Percentiles rank a stretch among this genome's conserved stretches.
Evolutionary conservation across 352 stramenopile species (phyloP).

Genomic region (Hyaloperonospora brassicae): DNA sequence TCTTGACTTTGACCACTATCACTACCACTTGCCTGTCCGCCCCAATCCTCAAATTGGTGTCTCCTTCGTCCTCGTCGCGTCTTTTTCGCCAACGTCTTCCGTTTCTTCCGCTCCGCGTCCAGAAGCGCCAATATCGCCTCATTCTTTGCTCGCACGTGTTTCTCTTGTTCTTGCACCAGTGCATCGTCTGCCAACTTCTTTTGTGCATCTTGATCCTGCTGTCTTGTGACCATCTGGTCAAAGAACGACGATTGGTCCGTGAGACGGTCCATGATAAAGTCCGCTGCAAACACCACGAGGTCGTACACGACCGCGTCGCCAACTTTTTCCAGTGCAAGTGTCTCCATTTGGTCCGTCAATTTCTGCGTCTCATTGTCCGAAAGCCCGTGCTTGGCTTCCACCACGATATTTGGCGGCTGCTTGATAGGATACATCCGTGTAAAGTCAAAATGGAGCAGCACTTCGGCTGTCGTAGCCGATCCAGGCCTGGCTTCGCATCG

Average conservation of each 20-base stretch:
- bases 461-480: slow-evolving; percentile 41
- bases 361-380: slow-evolving; percentile 58
- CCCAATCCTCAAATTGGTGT: slow-evolving; percentile 50
- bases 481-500: slow-evolving; percentile 38
- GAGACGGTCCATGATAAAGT: slow-evolving; percentile 75
- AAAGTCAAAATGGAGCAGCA: slow-evolving; percentile 71
- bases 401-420: slow-evolving; percentile 53
- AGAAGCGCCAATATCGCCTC: slow-evolving; percentile 75
- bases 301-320: slow-evolving; percentile 77
- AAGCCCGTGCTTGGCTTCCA: slow-evolving; percentile 62
- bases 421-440: slow-evolving; percentile 56
- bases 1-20: slow-evolving; percentile 31
- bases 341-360: slow-evolving; percentile 49
- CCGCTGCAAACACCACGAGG: slow-evolving; percentile 69
- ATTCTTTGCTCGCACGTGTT: slow-evolving; percentile 55
- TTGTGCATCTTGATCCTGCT: slow-evolving; percentile 56
- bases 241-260: slow-evolving; percentile 84
- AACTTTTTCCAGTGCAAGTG: slow-evolving; percentile 52
- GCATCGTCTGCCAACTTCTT: slow-evolving; percentile 55
- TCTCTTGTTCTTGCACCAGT: slow-evolving; percentile 44
- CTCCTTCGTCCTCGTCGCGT: slow-evolving; percentile 32
- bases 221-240: slow-evolving; percentile 80
- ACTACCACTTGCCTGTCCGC: slow-evolving; percentile 31
- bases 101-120: slow-evolving; percentile 63
- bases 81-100: slow-evolving; percentile 50